Conservation (phyloP, 805 yeast genomes). For the Kluyveromyces lactis region DNA sequence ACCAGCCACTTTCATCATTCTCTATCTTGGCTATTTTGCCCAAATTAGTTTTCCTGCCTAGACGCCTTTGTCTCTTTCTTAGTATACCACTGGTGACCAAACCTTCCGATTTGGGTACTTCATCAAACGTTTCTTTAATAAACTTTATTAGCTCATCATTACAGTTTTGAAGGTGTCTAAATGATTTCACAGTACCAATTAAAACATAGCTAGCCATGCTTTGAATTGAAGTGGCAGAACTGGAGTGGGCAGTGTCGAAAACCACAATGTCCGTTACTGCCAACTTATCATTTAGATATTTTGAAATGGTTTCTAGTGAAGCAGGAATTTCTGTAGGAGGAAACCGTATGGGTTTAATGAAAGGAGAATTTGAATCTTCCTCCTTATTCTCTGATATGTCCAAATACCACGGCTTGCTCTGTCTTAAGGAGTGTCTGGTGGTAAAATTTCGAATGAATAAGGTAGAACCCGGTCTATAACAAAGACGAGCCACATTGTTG, state of each 20-base stretch:
- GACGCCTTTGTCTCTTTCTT: slow-evolving; percentile 42
- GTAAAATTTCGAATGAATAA: background rate
- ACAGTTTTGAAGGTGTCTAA: slow-evolving; percentile 67
- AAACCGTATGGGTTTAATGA: slow-evolving; percentile 41
- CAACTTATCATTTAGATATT: slow-evolving; percentile 45
- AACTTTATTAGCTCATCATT: slow-evolving; percentile 47
- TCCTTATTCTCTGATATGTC: slow-evolving; percentile 30
- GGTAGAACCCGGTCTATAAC: too few species aligned
- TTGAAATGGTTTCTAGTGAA: slow-evolving; percentile 28
- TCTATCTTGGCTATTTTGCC: slow-evolving; percentile 44
- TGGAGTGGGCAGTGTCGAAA: slow-evolving; percentile 45
- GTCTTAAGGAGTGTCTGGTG: background rate
- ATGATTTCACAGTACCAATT: slow-evolving; percentile 67
- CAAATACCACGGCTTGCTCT: slow-evolving; percentile 52
- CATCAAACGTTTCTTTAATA: slow-evolving; percentile 44
- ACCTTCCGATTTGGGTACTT: slow-evolving; percentile 60
- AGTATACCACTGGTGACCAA: slow-evolving; percentile 49
- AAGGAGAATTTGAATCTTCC: slow-evolving; percentile 28
- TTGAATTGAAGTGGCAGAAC: slow-evolving; percentile 30
- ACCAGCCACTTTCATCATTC: slow-evolving; percentile 59
- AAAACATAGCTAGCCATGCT: slow-evolving; percentile 43
- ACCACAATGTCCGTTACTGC: slow-evolving; percentile 58
- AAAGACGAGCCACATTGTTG: too few species aligned
- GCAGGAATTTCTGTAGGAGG: slow-evolving; percentile 51
- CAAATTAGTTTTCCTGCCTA: slow-evolving; percentile 46